Percentiles rank a stretch among this genome's conserved stretches.
phyloP scores from a whole-genome alignment of 2,329 filamentous ascomycete genomes.

The Beauveria sp. region DNA sequence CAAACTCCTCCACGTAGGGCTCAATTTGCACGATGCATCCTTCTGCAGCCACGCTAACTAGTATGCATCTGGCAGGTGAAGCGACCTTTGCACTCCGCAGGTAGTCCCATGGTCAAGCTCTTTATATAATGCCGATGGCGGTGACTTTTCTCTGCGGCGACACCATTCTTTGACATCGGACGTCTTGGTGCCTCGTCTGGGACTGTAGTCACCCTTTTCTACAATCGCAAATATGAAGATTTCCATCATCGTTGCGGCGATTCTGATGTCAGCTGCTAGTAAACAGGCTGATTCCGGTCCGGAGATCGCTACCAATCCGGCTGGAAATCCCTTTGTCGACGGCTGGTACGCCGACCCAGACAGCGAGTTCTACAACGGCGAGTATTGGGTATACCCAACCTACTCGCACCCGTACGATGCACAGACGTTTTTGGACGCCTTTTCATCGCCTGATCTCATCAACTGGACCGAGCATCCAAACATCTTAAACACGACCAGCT shows the following conservation, averaged over 20 bases:
- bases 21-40: neutral
- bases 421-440: conserved; percentile 44
- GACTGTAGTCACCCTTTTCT: neutral
- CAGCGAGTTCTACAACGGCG: conserved; percentile 35
- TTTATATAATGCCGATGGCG: neutral
- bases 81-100: neutral
- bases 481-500: conserved; percentile 27
- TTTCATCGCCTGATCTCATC: conserved; percentile 40
- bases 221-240: neutral
- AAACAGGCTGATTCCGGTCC: conserved; percentile 11
- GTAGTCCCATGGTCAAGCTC: neutral
- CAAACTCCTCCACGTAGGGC: neutral
- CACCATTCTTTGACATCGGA: neutral
- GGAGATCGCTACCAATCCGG: conserved; percentile 32
- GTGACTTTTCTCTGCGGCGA: neutral
- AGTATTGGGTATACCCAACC: conserved; percentile 43
- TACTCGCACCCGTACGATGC: conserved; percentile 35
- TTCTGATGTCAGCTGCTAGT: neutral
- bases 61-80: conserved; percentile 6
- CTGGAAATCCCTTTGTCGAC: conserved; percentile 40
- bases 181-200: neutral
- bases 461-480: conserved; percentile 40
- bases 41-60: conserved; percentile 8
- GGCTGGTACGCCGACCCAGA: conserved; percentile 47
- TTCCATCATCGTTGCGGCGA: neutral